Evolutionary conservation across 2,329 filamentous ascomycete species (phyloP).

Genomic region (Diplocarpon mali): DNA sequence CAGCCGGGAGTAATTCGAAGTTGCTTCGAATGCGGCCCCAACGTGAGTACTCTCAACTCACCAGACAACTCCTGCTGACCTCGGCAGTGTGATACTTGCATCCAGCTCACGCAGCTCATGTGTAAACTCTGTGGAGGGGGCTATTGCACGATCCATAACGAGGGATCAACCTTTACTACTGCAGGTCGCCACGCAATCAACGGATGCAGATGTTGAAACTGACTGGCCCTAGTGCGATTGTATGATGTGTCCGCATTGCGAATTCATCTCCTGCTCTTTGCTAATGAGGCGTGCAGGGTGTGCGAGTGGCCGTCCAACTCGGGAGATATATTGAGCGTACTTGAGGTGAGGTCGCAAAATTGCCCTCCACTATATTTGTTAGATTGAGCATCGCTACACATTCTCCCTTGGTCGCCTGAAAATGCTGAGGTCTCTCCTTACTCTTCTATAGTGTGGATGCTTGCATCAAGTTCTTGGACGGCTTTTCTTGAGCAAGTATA

Average conservation of each 20-base stretch:
- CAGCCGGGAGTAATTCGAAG: conserved; percentile 47
- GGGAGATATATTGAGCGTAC: conserved; percentile 20
- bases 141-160: conserved; percentile 77
- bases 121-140: conserved; percentile 66
- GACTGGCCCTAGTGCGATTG: conserved; percentile 25
- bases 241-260: conserved; percentile 16
- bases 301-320: conserved; percentile 19
- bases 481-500: too few species aligned
- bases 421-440: too few species aligned
- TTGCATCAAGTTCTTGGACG: too few species aligned
- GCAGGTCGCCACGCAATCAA: conserved; percentile 23
- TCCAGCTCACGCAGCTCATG: conserved; percentile 54
- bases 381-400: too few species aligned
- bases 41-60: conserved; percentile 39
- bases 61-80: conserved; percentile 5
- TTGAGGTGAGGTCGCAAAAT: too few species aligned
- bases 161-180: conserved; percentile 57
- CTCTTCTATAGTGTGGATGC: too few species aligned
- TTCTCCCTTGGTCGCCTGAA: too few species aligned
- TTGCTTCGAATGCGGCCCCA: conserved; percentile 81
- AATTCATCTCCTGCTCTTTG: not conserved
- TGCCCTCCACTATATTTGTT: too few species aligned
- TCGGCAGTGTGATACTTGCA: conserved; percentile 62
- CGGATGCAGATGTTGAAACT: conserved; percentile 23
- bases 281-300: conserved; percentile 18